Percentiles rank a stretch among this genome's conserved stretches.
Evolutionary conservation across 1,284 basidiomycete genomes (phyloP).

Genomic region (Pseudozyma sp.): DNA sequence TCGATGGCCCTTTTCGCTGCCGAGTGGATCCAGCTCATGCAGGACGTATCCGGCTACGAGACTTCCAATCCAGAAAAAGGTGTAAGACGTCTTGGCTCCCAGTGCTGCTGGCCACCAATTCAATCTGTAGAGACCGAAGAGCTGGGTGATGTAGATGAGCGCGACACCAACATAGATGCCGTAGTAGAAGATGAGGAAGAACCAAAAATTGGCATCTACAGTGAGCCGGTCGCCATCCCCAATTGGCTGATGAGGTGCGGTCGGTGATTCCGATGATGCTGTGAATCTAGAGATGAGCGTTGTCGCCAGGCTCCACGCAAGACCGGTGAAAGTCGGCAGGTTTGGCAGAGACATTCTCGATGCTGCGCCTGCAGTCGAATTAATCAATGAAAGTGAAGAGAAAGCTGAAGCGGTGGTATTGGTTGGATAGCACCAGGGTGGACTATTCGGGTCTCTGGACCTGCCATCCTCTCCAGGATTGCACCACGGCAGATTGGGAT

Average conservation of each 20-base stretch:
- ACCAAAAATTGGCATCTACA: conserved; percentile 66
- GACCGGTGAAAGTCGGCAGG: conserved; percentile 25
- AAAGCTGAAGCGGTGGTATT: conserved; percentile 12
- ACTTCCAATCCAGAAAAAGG: conserved; percentile 72
- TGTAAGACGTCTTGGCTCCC: conserved; percentile 72
- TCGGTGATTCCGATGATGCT: neutral
- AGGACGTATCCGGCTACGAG: conserved; percentile 71
- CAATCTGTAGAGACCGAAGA: conserved; percentile 73
- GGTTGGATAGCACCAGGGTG: conserved; percentile 48
- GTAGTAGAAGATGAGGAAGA: conserved; percentile 68
- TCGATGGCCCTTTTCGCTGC: conserved; percentile 32
- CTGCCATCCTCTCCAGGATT: conserved; percentile 42
- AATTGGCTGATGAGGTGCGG: conserved; percentile 4
- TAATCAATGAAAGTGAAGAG: too few relatives aligned
- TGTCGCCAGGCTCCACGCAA: conserved; percentile 20
- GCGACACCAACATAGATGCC: conserved; percentile 68
- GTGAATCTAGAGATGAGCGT: conserved; percentile 21
- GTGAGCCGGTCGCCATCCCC: conserved; percentile 39
- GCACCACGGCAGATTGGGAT: conserved; percentile 56
- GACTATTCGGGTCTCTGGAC: conserved; percentile 41
- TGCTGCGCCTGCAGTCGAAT: neutral
- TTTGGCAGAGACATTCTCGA: neutral
- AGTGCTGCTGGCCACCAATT: conserved; percentile 71
- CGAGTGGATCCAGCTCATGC: conserved; percentile 67
- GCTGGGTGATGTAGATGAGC: conserved; percentile 74